Percentiles rank a stretch among this genome's conserved stretches.
These are phyloP conservation scores for Backusella parvicylindrica DNA, from an alignment of 192 early-diverging fungal genomes.

Conservation along the genomic window DNA sequence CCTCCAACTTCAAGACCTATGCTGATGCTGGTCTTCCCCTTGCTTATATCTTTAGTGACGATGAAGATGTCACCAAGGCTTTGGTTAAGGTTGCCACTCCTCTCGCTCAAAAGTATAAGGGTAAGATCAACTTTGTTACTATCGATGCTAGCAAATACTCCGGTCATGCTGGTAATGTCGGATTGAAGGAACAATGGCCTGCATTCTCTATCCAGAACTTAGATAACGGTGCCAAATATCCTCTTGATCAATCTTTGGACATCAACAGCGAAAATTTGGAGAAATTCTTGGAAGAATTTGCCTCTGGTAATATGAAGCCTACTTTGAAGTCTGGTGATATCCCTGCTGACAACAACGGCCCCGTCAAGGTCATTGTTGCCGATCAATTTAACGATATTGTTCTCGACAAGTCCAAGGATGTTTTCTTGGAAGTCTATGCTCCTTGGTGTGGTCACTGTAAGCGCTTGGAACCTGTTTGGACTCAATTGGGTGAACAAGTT, in stretches of 20 bases:
- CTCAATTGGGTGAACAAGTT: slow-evolving; percentile 65
- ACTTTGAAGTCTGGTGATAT: slow-evolving; percentile 80
- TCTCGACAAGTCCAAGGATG: slow-evolving; percentile 81
- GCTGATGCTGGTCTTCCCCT: slow-evolving; percentile 86
- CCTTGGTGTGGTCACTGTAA: slow-evolving; percentile 89
- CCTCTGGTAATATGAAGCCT: slow-evolving; percentile 66
- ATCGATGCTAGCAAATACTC: slow-evolving; percentile 86
- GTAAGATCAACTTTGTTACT: slow-evolving; percentile 88
- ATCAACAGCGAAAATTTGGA: slow-evolving; percentile 58
- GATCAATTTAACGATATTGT: slow-evolving; percentile 81
- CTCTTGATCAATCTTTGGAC: slow-evolving; percentile 70
- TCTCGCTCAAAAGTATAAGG: slow-evolving; percentile 83
- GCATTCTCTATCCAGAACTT: slow-evolving; percentile 88
- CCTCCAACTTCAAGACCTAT: slow-evolving; percentile 86
- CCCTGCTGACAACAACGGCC: slow-evolving; percentile 82
- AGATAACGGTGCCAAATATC: slow-evolving; percentile 75
- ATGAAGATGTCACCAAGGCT: slow-evolving; percentile 44
- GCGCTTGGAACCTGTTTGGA: slow-evolving; percentile 73
- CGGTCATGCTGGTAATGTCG: slow-evolving; percentile 83
- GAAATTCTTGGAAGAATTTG: slow-evolving; percentile 62
- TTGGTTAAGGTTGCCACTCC: slow-evolving; percentile 60
- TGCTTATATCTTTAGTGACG: slow-evolving; percentile 82
- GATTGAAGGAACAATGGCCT: slow-evolving; percentile 90
- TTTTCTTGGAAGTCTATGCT: slow-evolving; percentile 92
- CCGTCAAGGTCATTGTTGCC: slow-evolving; percentile 90